Percentiles rank a stretch among this genome's conserved stretches.
phyloP scores from a whole-genome alignment of 2,329 filamentous ascomycete genomes.

The Fusarium sp. region DNA sequence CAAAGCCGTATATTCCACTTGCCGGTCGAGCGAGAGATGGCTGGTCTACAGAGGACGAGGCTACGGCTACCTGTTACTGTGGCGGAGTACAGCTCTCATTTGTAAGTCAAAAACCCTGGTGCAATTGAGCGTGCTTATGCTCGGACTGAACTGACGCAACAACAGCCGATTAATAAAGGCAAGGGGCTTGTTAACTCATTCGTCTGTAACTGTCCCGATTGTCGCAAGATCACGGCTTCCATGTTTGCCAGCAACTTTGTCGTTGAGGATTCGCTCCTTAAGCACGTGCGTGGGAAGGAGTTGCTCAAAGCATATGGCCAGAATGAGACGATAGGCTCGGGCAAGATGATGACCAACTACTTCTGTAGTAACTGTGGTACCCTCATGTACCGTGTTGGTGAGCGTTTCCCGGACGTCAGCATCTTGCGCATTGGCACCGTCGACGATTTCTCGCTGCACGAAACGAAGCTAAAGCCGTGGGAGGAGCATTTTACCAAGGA shows the following conservation, averaged over 20 bases:
- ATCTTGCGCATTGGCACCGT: neutral
- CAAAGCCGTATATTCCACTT: neutral
- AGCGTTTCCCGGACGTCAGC: neutral
- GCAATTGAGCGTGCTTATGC: neutral
- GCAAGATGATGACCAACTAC: neutral
- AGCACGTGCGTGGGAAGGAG: slow-evolving; percentile 63
- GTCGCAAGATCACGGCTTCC: slow-evolving; percentile 71
- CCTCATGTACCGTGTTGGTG: neutral
- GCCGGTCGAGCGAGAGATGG: slow-evolving; percentile 56
- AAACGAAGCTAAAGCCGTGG: neutral
- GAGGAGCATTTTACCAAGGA: neutral
- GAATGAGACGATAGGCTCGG: slow-evolving; percentile 56
- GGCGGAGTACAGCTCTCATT: slow-evolving; percentile 67
- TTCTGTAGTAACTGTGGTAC: slow-evolving; percentile 1
- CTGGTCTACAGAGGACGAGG: slow-evolving; percentile 59
- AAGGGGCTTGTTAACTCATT: slow-evolving; percentile 61
- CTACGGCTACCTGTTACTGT: slow-evolving; percentile 70
- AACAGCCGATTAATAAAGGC: neutral
- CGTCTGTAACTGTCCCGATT: slow-evolving; percentile 71
- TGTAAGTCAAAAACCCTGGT: slow-evolving; percentile 52
- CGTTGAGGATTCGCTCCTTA: slow-evolving; percentile 59
- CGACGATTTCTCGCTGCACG: neutral
- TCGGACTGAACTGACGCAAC: neutral
- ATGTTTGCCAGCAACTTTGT: slow-evolving; percentile 72
- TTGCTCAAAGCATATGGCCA: slow-evolving; percentile 62